Percentiles rank a stretch among this genome's conserved stretches.
These are phyloP conservation scores for Tetrahymena elliotti DNA, from an alignment of 73 alveolate species.

Conservation along the genomic window DNA sequence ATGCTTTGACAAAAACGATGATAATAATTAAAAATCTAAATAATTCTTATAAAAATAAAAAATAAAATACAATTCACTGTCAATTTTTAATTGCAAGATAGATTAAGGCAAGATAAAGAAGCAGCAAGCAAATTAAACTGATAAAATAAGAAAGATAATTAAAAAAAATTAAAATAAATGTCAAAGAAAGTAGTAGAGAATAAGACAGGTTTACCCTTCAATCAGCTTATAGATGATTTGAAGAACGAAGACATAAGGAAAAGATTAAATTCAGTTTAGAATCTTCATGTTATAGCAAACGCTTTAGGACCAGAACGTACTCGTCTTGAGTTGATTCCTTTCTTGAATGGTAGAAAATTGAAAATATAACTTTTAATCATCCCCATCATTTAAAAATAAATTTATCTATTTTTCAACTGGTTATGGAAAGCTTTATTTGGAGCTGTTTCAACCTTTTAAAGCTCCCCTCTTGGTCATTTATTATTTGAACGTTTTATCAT, in stretches of 20 bases:
- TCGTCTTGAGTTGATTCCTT: slow-evolving; percentile 90
- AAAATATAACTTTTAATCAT: neutral
- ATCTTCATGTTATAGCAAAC: slow-evolving; percentile 62
- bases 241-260: slow-evolving; percentile 64
- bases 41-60: neutral
- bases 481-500: neutral
- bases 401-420: neutral
- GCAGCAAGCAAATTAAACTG: neutral
- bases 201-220: slow-evolving; percentile 36
- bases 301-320: slow-evolving; percentile 94
- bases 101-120: neutral
- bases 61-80: neutral
- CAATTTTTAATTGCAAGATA: neutral
- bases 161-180: slow-evolving; percentile 9
- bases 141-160: neutral
- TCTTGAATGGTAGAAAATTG: slow-evolving; percentile 62
- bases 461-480: neutral
- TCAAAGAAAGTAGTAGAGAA: slow-evolving; percentile 25
- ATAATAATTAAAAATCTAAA: neutral
- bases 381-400: neutral
- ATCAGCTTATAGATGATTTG: slow-evolving; percentile 57
- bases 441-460: neutral
- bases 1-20: neutral
- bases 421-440: neutral
- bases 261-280: slow-evolving; percentile 74